phyloP scores from a whole-genome alignment of 148 eudicot genomes.

The Beta vulgaris region DNA sequence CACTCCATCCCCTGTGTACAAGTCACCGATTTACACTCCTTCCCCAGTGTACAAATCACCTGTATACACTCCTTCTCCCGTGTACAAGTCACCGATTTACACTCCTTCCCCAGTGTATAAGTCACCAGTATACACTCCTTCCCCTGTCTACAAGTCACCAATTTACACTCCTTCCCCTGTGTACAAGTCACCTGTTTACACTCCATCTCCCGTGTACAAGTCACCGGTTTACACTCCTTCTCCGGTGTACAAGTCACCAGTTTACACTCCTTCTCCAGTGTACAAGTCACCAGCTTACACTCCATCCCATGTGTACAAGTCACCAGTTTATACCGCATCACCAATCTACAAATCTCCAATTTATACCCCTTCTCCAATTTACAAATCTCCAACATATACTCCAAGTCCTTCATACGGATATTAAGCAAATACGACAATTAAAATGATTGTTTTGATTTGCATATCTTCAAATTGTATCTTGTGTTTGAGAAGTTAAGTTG shows the following conservation, averaged over 20 bases:
- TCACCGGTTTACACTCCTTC: constrained; percentile 3
- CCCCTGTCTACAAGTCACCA: neutral
- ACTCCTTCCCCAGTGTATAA: neutral
- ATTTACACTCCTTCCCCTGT: neutral
- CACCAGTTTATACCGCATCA: neutral
- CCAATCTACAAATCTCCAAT: neutral
- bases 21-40: constrained; percentile 2
- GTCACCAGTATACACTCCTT: constrained; percentile 1
- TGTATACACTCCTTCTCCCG: neutral
- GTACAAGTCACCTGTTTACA: neutral
- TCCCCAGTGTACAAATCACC: neutral
- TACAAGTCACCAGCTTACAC: neutral
- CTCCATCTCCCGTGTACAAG: neutral
- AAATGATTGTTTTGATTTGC: neutral
- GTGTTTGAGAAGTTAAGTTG: neutral
- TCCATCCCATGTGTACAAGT: neutral
- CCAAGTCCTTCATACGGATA: constrained; percentile 15
- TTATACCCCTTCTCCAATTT: neutral
- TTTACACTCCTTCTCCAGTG: neutral
- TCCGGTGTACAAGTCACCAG: neutral
- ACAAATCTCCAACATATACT: constrained; percentile 15
- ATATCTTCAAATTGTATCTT: too few relatives aligned
- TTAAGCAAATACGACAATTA: neutral
- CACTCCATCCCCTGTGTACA: neutral
- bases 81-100: constrained; percentile 1